Conservation (phyloP, 495 filamentous ascomycete genomes). For the Talaromyces adpressus region DNA sequence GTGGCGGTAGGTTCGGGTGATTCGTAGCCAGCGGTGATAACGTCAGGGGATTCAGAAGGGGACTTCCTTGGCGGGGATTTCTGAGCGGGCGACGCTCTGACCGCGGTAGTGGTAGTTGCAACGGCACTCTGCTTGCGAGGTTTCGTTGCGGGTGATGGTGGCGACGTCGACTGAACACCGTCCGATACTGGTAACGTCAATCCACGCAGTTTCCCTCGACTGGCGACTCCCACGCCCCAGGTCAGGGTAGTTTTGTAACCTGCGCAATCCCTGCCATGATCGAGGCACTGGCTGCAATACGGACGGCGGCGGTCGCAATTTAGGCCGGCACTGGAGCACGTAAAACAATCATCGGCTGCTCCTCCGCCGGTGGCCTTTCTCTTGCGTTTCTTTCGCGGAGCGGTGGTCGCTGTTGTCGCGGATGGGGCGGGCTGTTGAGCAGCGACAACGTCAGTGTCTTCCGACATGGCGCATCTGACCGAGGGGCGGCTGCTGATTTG, state of each 20-base stretch:
- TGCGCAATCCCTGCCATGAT: slow-evolving; percentile 85
- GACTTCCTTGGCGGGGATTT: not conserved
- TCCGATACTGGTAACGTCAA: slow-evolving; percentile 72
- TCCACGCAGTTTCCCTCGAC: slow-evolving; percentile 89
- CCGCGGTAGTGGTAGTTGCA: not conserved
- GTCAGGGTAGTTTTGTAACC: slow-evolving; percentile 97
- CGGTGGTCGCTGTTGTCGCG: slow-evolving; percentile 8
- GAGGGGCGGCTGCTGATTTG: not conserved
- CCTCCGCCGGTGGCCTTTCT: slow-evolving; percentile 83
- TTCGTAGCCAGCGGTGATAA: not conserved
- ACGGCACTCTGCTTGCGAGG: slow-evolving; percentile 7
- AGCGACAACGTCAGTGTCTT: not conserved
- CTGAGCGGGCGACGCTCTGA: not conserved
- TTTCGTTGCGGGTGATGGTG: slow-evolving; percentile 1
- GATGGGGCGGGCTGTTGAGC: slow-evolving; percentile 7
- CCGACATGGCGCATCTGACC: slow-evolving; percentile 8
- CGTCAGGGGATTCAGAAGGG: not conserved
- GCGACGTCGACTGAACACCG: slow-evolving; percentile 1
- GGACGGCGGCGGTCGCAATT: slow-evolving; percentile 90
- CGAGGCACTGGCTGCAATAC: slow-evolving; percentile 92
- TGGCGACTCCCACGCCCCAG: slow-evolving; percentile 96
- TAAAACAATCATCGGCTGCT: slow-evolving; percentile 92
- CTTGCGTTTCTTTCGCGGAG: slow-evolving; percentile 64
- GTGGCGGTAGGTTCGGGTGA: not conserved
- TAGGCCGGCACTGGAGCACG: slow-evolving; percentile 72